These are phyloP conservation scores for Cytospora chrysosperma DNA, from an alignment of 2,329 filamentous ascomycete species.

Conservation along the genomic window DNA sequence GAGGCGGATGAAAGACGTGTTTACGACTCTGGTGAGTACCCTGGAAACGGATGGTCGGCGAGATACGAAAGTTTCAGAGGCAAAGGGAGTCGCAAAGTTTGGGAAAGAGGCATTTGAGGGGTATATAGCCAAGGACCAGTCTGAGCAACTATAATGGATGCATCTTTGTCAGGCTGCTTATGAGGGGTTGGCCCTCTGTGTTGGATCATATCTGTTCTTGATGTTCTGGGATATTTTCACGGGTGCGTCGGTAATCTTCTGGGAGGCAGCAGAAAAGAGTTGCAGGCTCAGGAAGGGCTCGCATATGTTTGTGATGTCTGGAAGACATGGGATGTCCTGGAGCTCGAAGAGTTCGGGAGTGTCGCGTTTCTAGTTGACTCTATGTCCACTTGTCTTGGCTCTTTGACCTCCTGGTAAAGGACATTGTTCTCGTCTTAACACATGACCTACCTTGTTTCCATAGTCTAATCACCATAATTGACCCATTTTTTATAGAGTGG, in stretches of 20 bases:
- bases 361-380: neutral
- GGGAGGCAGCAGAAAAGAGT: neutral
- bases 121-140: neutral
- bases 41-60: slow-evolving; percentile 7
- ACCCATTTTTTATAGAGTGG: no score
- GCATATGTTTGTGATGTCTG: neutral
- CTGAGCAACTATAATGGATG: neutral
- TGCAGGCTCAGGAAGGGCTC: neutral
- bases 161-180: neutral
- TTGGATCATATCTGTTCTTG: no score
- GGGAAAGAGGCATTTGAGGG: no score
- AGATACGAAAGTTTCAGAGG: neutral
- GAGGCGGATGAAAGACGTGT: slow-evolving; percentile 30
- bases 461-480: no score
- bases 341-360: neutral
- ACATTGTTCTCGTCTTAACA: no score
- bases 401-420: no score
- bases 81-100: no score
- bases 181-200: neutral
- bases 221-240: no score
- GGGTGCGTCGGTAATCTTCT: neutral
- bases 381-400: neutral
- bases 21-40: slow-evolving; percentile 15
- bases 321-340: neutral
- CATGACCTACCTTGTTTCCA: neutral